phyloP scores from a whole-genome alignment of 2,329 filamentous ascomycete genomes.

The Fonsecaea erecta region DNA sequence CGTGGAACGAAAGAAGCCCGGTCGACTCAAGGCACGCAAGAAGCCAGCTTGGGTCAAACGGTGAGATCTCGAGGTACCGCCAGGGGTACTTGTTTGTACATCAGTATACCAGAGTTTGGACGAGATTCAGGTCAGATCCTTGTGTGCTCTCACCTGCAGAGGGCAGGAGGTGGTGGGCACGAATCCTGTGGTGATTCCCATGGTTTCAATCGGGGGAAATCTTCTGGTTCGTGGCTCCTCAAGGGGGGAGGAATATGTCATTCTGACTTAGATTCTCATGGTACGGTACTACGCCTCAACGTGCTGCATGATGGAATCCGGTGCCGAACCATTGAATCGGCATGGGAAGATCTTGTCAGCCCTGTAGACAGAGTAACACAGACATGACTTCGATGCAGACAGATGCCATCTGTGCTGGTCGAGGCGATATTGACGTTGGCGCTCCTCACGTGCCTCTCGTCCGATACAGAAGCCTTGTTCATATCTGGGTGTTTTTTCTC shows the following conservation, averaged over 20 bases:
- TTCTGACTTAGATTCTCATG: not conserved
- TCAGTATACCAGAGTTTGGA: slow-evolving; percentile 29
- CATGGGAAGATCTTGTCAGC: slow-evolving; percentile 9
- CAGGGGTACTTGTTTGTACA: slow-evolving; percentile 37
- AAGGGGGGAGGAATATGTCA: not conserved
- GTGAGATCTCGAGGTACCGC: slow-evolving; percentile 43
- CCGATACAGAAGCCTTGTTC: not conserved
- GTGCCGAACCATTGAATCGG: not conserved
- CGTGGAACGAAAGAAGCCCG: slow-evolving; percentile 98
- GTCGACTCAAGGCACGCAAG: slow-evolving; percentile 95
- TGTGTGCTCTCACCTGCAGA: slow-evolving; percentile 1
- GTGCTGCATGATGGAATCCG: slow-evolving; percentile 11
- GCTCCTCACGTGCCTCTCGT: slow-evolving; percentile 19
- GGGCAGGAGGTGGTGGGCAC: not conserved
- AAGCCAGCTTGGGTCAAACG: slow-evolving; percentile 97
- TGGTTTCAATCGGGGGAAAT: not conserved
- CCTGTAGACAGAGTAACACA: slow-evolving; percentile 22
- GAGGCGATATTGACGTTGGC: not conserved
- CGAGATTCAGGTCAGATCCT: slow-evolving; percentile 6
- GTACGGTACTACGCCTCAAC: not conserved
- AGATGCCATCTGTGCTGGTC: not conserved
- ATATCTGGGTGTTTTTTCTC: not conserved
- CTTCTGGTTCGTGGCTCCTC: slow-evolving; percentile 1
- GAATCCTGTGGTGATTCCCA: not conserved
- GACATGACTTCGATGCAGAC: not conserved